Evolutionary conservation across 1,139 yeast genomes (phyloP).

Genomic region (Hansenula lynferdii): DNA sequence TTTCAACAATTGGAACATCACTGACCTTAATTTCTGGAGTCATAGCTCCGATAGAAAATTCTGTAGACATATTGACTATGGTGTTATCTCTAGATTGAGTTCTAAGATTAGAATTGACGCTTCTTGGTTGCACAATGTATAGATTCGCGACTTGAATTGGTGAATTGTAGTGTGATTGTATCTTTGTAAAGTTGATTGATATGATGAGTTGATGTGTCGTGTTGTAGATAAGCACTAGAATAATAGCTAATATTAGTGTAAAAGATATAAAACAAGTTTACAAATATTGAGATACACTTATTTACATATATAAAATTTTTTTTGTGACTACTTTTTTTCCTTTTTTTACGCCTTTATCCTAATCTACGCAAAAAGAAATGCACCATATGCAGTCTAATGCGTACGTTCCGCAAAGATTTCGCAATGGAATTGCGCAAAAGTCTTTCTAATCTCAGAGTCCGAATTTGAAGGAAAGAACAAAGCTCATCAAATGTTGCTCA

Average conservation of each 20-base stretch:
- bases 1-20: slow-evolving; percentile 1
- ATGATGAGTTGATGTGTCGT: not conserved
- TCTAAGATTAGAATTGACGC: not conserved
- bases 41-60: slow-evolving; percentile 15
- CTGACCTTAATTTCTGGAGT: slow-evolving; percentile 17
- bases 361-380: slow-evolving; percentile 2
- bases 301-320: slow-evolving; percentile 4
- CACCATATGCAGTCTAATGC: not conserved
- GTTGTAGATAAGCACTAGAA: too few relatives aligned
- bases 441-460: too few relatives aligned
- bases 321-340: slow-evolving; percentile 2
- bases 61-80: not conserved
- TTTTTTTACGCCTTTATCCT: not conserved
- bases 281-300: not conserved
- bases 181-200: not conserved
- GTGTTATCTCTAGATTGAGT: not conserved
- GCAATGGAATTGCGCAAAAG: slow-evolving; percentile 1
- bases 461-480: too few relatives aligned
- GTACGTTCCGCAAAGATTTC: not conserved
- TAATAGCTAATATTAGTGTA: too few relatives aligned
- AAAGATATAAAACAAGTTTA: not conserved
- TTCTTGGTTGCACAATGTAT: not conserved
- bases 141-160: not conserved
- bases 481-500: too few relatives aligned
- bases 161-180: not conserved